Evolutionary conservation across 2,329 filamentous ascomycete species (phyloP).

Genomic region (Botrytis fabae): DNA sequence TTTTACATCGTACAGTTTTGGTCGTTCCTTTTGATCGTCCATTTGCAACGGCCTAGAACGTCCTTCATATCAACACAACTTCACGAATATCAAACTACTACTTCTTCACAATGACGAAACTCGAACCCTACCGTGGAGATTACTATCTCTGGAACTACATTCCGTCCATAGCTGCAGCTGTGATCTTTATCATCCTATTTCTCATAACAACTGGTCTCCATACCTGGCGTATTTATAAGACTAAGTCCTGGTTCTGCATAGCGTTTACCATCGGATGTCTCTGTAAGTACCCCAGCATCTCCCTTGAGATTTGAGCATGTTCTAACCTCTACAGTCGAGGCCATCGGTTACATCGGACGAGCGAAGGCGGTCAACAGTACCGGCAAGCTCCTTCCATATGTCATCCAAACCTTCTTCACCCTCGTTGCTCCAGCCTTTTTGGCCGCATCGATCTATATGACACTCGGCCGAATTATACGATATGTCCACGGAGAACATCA

Average conservation of each 20-base stretch:
- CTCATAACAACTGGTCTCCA: constrained; percentile 34
- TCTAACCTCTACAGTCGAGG: constrained; percentile 41
- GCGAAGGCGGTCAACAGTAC: constrained; percentile 31
- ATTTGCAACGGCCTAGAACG: not conserved
- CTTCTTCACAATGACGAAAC: not conserved
- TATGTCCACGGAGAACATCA: constrained; percentile 41
- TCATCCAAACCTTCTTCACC: constrained; percentile 43
- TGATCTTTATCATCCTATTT: constrained; percentile 44
- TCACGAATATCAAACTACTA: not conserved
- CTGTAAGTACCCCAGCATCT: constrained; percentile 37
- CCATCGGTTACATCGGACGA: constrained; percentile 43
- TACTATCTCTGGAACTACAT: constrained; percentile 42
- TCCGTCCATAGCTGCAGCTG: constrained; percentile 47
- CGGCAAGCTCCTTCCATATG: constrained; percentile 36
- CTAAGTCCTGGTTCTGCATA: constrained; percentile 39
- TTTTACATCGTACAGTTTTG: not conserved
- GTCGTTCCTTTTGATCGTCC: not conserved
- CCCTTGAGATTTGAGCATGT: not conserved
- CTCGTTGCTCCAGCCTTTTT: constrained; percentile 46
- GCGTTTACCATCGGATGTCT: constrained; percentile 43
- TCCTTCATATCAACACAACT: not conserved
- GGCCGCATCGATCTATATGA: constrained; percentile 43
- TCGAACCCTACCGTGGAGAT: not conserved
- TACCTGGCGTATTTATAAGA: constrained; percentile 37
- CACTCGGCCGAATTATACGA: constrained; percentile 35